Evolutionary conservation across 495 filamentous ascomycete species (phyloP), one percentile per base, ranked within the genome.

Genomic region (Sordaria brevicollis): DNA sequence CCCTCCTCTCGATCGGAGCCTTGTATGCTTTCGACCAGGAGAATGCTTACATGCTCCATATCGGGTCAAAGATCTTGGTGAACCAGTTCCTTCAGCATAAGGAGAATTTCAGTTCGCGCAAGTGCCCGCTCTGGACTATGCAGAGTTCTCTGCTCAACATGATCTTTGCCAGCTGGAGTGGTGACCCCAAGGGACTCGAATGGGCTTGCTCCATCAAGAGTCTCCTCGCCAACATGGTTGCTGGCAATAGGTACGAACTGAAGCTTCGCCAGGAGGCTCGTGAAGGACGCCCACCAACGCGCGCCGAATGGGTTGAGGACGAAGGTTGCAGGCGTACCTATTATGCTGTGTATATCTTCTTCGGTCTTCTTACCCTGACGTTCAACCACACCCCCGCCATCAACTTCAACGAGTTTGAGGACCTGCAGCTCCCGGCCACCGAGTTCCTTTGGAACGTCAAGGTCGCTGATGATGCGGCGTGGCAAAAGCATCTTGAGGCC

Each of bases 271-370:
- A 89, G 37, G 94, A 98, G 74, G 91, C 90, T 70, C 92, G 96
- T 74, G 92, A 93, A 74, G 91, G 89, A 65, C 84, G 85, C 34
- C 85, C 84, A 70, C 91, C 93, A 9, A 92, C 86, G 65, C 91
- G 94, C 39, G 89, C 93, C 67, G 92, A 98, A 77, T 99, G 95
- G 95, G 89, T 98, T 70, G 93, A 95, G 76, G 95, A 99, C 76
- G 95, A 99, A 77, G 93, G 93, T 25, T 97, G 96, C 83, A 89
- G 94, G 68, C 92, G 95, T 62, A 98, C 95, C 2, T 99, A 98
- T 83, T 99, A 93, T 74, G 95, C 95, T n/a, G 94, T 98, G 68
- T 98, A 98, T 81, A 94, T 99, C 81, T 99, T 98, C 88, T 98
- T 98, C 76, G 95, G 95, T 69, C 87, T 98, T 77, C 83, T 99